A percentile compares a stretch with the other conserved stretches of the same genome.
These are phyloP conservation scores for Raphanus hybrid DNA, from an alignment of 441 rosid genomes.

Conservation along the genomic window DNA sequence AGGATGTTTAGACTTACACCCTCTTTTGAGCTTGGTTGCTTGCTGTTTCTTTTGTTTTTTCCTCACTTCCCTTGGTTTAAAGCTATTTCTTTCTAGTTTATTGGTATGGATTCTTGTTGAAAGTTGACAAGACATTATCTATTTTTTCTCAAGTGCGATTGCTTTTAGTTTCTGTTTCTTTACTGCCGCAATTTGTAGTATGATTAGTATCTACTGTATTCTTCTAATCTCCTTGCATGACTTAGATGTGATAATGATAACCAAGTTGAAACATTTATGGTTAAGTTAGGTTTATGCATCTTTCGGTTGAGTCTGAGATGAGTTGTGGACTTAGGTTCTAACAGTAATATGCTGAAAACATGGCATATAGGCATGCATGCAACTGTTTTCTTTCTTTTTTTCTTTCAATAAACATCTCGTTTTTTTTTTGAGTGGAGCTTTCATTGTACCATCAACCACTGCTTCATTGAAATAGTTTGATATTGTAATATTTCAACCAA, in stretches of 20 bases:
- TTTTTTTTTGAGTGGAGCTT: not conserved
- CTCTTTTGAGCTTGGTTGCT: not conserved
- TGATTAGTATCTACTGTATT: constrained; percentile 15
- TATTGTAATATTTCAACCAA: not conserved
- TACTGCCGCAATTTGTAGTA: not conserved
- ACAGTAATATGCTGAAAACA: not conserved
- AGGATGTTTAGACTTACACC: not conserved
- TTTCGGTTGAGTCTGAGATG: not conserved
- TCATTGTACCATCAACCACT: not conserved
- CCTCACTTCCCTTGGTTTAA: not conserved
- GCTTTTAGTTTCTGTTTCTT: not conserved
- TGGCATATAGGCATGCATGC: not conserved
- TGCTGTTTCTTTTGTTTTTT: not conserved
- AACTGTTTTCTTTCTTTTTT: not conserved
- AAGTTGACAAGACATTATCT: not conserved
- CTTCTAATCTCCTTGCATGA: not conserved
- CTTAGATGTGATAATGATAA: not conserved
- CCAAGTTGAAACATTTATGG: too few relatives aligned
- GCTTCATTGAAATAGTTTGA: constrained; percentile 3
- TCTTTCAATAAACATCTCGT: not conserved
- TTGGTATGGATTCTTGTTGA: not conserved
- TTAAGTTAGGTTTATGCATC: not conserved
- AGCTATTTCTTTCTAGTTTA: not conserved
- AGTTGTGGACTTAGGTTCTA: not conserved
- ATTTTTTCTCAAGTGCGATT: not conserved